Conservation (phyloP, 768 basidiomycete genomes). For the Xerocomus spinulosus region DNA sequence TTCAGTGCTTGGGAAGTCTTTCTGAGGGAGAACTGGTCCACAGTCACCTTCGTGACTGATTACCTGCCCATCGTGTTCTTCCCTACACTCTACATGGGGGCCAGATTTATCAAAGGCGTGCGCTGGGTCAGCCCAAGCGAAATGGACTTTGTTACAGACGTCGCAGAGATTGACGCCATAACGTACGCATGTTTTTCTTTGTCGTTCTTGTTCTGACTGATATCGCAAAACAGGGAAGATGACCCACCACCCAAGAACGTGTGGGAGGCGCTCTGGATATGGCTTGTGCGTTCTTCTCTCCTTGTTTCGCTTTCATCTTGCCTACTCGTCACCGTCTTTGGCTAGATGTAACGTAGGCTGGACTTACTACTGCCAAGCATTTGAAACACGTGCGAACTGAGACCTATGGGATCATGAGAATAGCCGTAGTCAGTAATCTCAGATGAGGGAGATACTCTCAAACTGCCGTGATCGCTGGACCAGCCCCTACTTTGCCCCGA, state of each 20-base stretch:
- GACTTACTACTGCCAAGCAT: no score
- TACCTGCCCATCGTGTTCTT: constrained; percentile 42
- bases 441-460: no score
- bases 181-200: constrained; percentile 11
- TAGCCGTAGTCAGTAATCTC: no score
- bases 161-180: constrained; percentile 28
- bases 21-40: constrained; percentile 34
- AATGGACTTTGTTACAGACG: constrained; percentile 26
- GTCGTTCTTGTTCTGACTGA: not conserved
- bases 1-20: constrained; percentile 41
- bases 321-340: not conserved
- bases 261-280: constrained; percentile 25
- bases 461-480: no score
- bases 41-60: constrained; percentile 39
- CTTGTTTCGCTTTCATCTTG: no score
- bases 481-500: no score
- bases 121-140: constrained; percentile 4
- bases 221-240: constrained; percentile 15
- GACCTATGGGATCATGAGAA: no score
- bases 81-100: constrained; percentile 42
- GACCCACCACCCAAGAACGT: constrained; percentile 27
- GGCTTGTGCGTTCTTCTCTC: constrained; percentile 20
- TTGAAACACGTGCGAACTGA: no score
- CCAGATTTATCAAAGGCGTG: constrained; percentile 16
- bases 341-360: not conserved